These are phyloP conservation scores for Datura wrightii DNA, from an alignment of 257 asterid genomes.

Conservation along the genomic window DNA sequence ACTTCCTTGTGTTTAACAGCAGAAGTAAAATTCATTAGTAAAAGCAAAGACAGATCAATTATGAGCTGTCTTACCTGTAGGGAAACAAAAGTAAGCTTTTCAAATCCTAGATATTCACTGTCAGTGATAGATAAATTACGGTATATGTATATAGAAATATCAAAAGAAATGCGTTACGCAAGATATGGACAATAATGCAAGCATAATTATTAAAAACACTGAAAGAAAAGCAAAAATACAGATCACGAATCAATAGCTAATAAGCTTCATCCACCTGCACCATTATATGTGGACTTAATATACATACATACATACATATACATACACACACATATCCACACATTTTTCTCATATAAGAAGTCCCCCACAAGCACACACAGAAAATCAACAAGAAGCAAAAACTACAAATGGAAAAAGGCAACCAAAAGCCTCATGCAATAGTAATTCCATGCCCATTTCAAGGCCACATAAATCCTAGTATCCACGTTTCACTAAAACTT, in stretches of 20 bases:
- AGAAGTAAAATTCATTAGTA: background rate
- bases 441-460: conserved; percentile 35
- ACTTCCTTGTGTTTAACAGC: too few relatives aligned
- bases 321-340: background rate
- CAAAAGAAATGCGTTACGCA: too few relatives aligned
- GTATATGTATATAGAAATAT: too few relatives aligned
- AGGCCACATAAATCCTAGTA: conserved; percentile 34
- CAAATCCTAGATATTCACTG: conserved; percentile 89
- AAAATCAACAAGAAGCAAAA: background rate
- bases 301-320: too few relatives aligned
- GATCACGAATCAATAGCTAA: background rate
- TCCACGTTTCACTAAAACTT: conserved; percentile 35
- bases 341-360: background rate
- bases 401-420: background rate
- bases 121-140: too few relatives aligned
- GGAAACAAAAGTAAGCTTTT: conserved; percentile 91
- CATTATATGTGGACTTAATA: background rate
- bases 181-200: too few relatives aligned
- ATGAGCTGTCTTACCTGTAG: conserved; percentile 69
- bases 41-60: background rate
- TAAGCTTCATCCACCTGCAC: background rate
- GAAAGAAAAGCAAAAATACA: too few relatives aligned
- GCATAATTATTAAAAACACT: too few relatives aligned
- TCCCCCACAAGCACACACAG: background rate
- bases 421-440: conserved; percentile 31